Percentiles rank a stretch among this genome's conserved stretches.
phyloP scores from a whole-genome alignment of 2,329 filamentous ascomycete genomes.

The Xylariales sp. region DNA sequence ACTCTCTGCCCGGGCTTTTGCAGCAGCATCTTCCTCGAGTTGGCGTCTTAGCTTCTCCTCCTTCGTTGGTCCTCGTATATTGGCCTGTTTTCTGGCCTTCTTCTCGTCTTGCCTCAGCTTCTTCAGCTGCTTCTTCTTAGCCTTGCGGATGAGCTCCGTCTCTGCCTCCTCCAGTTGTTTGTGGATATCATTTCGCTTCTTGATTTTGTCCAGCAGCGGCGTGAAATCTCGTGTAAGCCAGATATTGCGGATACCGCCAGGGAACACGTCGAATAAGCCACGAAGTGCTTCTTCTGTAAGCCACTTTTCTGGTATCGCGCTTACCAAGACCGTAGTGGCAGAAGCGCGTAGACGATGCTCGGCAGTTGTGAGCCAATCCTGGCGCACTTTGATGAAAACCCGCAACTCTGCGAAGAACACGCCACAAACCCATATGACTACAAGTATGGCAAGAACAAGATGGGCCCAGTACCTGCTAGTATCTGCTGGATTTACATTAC shows the following conservation, averaged over 20 bases:
- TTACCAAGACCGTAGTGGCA: conserved; percentile 91
- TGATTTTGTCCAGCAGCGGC: conserved; percentile 77
- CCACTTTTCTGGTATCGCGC: conserved; percentile 87
- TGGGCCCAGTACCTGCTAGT: conserved; percentile 78
- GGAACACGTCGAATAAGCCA: conserved; percentile 90
- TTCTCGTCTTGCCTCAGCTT: conserved; percentile 61
- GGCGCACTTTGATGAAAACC: conserved; percentile 87
- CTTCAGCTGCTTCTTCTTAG: conserved; percentile 76
- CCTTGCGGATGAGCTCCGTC: conserved; percentile 75
- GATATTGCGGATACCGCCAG: conserved; percentile 89
- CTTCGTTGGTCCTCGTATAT: conserved; percentile 45
- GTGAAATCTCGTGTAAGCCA: conserved; percentile 94
- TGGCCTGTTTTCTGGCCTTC: conserved; percentile 49
- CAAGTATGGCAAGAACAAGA: conserved; percentile 69
- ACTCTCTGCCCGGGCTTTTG: conserved; percentile 44
- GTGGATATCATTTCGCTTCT: conserved; percentile 68
- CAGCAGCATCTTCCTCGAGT: conserved; percentile 45
- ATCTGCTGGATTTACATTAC: conserved; percentile 68
- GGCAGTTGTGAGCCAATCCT: conserved; percentile 90
- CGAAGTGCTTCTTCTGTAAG: conserved; percentile 75
- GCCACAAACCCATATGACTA: conserved; percentile 79
- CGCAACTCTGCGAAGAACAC: conserved; percentile 83
- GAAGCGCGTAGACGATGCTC: conserved; percentile 91
- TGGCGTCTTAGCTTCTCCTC: conserved; percentile 42
- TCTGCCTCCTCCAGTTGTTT: conserved; percentile 72